phyloP scores from a whole-genome alignment of 148 eudicot genomes.

The Diospyros lotus region DNA sequence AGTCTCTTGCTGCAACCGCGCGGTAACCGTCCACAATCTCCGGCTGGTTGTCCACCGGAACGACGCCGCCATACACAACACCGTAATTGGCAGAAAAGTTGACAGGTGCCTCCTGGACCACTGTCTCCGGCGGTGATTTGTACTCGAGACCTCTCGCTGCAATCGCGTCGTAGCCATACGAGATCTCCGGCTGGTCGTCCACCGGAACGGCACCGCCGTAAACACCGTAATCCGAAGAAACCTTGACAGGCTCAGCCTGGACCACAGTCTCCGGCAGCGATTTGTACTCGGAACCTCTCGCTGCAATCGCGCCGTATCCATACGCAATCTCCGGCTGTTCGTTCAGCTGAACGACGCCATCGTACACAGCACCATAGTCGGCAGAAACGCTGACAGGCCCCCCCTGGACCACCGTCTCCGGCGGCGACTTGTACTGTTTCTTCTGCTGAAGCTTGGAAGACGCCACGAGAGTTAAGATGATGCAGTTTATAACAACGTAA shows the following conservation, averaged over 20 bases:
- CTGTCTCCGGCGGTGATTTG: conserved; percentile 7
- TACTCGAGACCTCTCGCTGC: not conserved
- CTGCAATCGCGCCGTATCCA: conserved; percentile 5
- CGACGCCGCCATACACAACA: conserved; percentile 16
- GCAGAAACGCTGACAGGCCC: conserved; percentile 3
- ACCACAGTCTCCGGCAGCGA: conserved; percentile 9
- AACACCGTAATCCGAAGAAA: conserved; percentile 3
- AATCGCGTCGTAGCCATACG: conserved; percentile 15
- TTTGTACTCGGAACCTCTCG: conserved; percentile 4
- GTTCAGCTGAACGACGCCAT: conserved; percentile 8
- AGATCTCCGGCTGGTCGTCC: conserved; percentile 17
- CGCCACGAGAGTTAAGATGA: conserved; percentile 75
- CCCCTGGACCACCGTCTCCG: conserved; percentile 8
- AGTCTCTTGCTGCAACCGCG: not conserved
- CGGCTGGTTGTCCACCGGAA: not conserved
- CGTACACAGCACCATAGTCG: conserved; percentile 16
- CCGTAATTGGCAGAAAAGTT: conserved; percentile 6
- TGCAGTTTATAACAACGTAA: conserved; percentile 69
- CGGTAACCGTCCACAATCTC: conserved; percentile 24
- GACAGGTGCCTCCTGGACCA: conserved; percentile 9
- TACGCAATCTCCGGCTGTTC: conserved; percentile 21
- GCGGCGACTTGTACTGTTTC: conserved; percentile 3
- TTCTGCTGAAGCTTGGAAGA: conserved; percentile 54
- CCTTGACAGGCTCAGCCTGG: conserved; percentile 10
- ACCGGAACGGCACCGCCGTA: conserved; percentile 13